These are phyloP conservation scores for Cubamyces lactineus DNA, from an alignment of 768 basidiomycete species.

Conservation along the genomic window DNA sequence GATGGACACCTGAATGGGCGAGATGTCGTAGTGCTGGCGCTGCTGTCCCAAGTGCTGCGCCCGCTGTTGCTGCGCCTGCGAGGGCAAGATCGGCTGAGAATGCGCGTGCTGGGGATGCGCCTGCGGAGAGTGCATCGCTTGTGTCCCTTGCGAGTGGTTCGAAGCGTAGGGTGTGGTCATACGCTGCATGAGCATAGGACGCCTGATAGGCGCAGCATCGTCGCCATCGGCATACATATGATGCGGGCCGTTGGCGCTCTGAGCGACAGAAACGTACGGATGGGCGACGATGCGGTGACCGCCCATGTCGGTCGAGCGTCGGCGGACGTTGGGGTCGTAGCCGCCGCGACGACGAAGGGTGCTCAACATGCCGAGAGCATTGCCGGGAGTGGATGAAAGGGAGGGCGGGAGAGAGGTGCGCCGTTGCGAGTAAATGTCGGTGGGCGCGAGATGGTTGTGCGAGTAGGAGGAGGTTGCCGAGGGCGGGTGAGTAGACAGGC, in stretches of 20 bases:
- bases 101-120: constrained; percentile 10
- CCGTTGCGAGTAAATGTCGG: constrained; percentile 23
- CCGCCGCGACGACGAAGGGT: constrained; percentile 14
- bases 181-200: constrained; percentile 20
- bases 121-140: constrained; percentile 11
- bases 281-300: constrained; percentile 27
- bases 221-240: constrained; percentile 2
- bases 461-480: constrained; percentile 13
- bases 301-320: constrained; percentile 29
- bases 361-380: constrained; percentile 13
- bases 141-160: not conserved
- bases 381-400: constrained; percentile 9
- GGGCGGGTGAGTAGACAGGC: constrained; percentile 16
- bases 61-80: constrained; percentile 12
- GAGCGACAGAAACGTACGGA: constrained; percentile 33
- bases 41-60: not conserved
- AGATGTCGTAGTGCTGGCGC: constrained; percentile 20
- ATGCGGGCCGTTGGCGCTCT: constrained; percentile 25
- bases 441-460: constrained; percentile 22
- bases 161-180: constrained; percentile 9
- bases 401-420: constrained; percentile 24
- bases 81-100: constrained; percentile 19
- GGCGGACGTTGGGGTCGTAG: constrained; percentile 28
- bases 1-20: constrained; percentile 8
- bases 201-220: constrained; percentile 6